Evolutionary conservation across 257 asterid species (phyloP).

Genomic region (Plantago elongata): DNA sequence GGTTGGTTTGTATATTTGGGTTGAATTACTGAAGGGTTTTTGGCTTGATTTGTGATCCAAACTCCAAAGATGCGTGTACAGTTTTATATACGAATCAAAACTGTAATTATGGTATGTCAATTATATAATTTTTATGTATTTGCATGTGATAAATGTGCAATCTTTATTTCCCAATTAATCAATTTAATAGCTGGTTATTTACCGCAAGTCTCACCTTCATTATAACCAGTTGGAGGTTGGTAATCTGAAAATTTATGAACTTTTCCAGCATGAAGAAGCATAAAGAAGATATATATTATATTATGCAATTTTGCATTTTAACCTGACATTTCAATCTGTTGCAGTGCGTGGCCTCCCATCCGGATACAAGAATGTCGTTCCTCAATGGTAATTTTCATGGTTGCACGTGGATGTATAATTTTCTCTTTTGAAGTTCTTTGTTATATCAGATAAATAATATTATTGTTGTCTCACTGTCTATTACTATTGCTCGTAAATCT

Average conservation of each 20-base stretch:
- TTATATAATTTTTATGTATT: too few species aligned
- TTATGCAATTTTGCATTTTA: conserved; percentile 1
- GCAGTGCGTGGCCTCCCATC: conserved; percentile 98
- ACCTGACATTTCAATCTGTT: conserved; percentile 26
- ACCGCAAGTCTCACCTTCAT: conserved; percentile 44
- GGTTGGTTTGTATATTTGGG: too few species aligned
- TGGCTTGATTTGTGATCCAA: too few species aligned
- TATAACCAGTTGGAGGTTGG: neutral
- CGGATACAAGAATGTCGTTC: conserved; percentile 82
- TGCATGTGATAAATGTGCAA: too few species aligned
- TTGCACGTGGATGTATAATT: conserved; percentile 6
- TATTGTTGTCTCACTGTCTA: neutral
- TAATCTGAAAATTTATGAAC: neutral
- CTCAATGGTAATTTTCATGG: conserved; percentile 63
- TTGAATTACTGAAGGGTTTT: too few species aligned
- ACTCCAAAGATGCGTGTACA: too few species aligned
- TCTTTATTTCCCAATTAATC: too few species aligned
- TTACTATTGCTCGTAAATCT: conserved; percentile 1
- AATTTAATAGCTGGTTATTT: too few species aligned
- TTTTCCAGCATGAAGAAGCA: neutral
- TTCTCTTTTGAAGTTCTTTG: conserved; percentile 5
- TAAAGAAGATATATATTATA: neutral
- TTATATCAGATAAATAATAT: neutral
- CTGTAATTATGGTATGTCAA: too few species aligned
- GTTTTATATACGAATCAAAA: too few species aligned